Evolutionary conservation across 2,329 filamentous ascomycete genomes (phyloP), one percentile per base, ranked within the genome.

Genomic region (Colletotrichum lini): DNA sequence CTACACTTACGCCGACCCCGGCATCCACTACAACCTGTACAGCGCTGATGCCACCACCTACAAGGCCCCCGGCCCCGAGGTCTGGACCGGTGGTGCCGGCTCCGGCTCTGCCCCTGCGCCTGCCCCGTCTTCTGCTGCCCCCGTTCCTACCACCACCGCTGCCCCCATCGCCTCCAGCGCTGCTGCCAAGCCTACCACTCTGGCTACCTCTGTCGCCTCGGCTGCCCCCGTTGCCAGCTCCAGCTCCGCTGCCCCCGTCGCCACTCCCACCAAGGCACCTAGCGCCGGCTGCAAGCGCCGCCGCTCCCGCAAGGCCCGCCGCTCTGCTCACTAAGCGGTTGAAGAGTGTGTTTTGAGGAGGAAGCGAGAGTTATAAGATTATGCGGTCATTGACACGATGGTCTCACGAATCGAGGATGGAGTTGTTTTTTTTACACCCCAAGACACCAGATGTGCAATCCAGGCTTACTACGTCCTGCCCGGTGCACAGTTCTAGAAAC

Each of bases 21-120:
- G 90, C 70, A 89, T 92, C 76, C 74, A 84, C 72, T 81, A 90
- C 84, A 88, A 88, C 84, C 85, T 92, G 80, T 91, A 91, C 85
- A 71, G 61, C 61, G 63, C 64, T 49, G 65, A 69, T 40, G 66
- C 67, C 74, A 72, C 74, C 53, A 76, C 58, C 74, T 82, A 83
- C 77, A 18, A 72, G 30, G 81, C 82, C 64, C 80, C 81, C 68
- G 81, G 81, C 59, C 80, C 80, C 26, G 74, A 74, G 21, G 75
- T 82, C 74, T 82, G 79, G 74, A 71, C 73, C n/a, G 77, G 62
- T 59, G 74, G 73, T 68, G 64, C 45, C 47, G 58, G 65, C 75
- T 16, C 70, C 62, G 23, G 21, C 65, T 57, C 67, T n/a, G 52
- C 57, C 56, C 42, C 61, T 15, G 69, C 60, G 23, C 35, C 59